These are phyloP conservation scores for Perkinsus marinus DNA, from an alignment of 169 alveolate species.

Conservation along the genomic window DNA sequence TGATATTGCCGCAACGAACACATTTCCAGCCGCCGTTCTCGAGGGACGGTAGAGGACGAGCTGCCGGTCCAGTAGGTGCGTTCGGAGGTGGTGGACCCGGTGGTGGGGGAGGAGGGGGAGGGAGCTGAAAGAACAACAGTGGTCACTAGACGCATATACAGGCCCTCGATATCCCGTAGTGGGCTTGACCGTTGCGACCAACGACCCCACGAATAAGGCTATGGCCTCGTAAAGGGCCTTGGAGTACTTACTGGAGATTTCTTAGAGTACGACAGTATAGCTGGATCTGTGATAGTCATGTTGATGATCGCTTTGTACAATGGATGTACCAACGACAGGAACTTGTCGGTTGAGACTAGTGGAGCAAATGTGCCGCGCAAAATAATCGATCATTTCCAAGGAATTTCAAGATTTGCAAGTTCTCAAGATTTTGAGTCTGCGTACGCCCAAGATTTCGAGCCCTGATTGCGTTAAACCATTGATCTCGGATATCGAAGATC, in stretches of 20 bases:
- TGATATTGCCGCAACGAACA: neutral
- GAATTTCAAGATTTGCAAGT: neutral
- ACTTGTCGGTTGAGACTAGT: neutral
- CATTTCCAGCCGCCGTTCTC: neutral
- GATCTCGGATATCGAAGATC: slow-evolving; percentile 14
- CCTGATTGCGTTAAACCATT: neutral
- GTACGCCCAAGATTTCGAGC: neutral
- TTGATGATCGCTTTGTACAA: neutral
- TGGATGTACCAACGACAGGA: neutral
- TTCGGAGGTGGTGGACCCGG: neutral
- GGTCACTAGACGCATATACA: too few relatives aligned
- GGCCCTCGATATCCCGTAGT: too few relatives aligned
- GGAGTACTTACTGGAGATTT: too few relatives aligned
- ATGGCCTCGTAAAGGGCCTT: too few relatives aligned
- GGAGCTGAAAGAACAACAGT: neutral
- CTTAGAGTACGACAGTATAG: neutral
- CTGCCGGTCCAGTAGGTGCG: neutral
- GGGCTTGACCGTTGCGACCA: too few relatives aligned
- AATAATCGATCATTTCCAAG: neutral
- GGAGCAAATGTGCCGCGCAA: neutral
- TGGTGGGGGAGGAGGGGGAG: neutral
- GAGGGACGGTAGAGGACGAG: neutral
- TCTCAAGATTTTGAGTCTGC: neutral
- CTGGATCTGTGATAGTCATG: neutral
- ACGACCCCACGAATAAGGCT: neutral